Base-by-base conservation (phyloP, 1,284 basidiomycete genomes). In the Pterulicium gracile region DNA sequence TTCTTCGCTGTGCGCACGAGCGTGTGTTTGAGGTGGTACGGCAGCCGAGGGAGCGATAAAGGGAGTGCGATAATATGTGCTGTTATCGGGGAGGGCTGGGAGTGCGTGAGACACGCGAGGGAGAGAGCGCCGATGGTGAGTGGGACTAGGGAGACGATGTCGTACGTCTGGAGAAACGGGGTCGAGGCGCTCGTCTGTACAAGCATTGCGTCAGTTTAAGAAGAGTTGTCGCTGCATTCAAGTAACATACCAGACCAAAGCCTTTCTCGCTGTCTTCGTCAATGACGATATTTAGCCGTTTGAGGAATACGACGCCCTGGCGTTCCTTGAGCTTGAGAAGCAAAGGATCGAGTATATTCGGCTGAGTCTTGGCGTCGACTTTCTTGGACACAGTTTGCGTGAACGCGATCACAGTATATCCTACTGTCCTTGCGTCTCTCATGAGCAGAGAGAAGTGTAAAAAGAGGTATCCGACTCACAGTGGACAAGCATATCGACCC, bases 41-140 rank as follows among this genome's bases (percentile, higher is more conserved):
- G 82, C 0, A 90, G 71, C 2, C 88, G 78, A 0, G 88, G 81
- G 0, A 79, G 68, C 0, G 83, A 82, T n/a, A 92, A 71, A 13
- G 90, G 89, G 19, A 93, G 66, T 0, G 82, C 72, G 48, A 94
- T 88, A 47, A 94, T 78, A 56, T 92, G 88, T 0, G 88, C 77
- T 3, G 88, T 88, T 39, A 86, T 67, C 0, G 79, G 73, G 0
- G 87, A 88, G 4, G 90, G 85, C 22, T 75, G 70, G n/a, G 78
- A 82, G 53, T 91, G 81, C 0, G 86, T 85, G 10, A 92, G 70
- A 52, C 89, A 91, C 3, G 88, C 86, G 23, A 77, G 70, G 0
- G 83, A 82, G 57, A 93, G 86, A 0, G 83, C 76, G 0, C 73
- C 60, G 46, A 79, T 70, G 1, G 81, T 88, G 1, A 81, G 81